Evolutionary conservation across 2,329 filamentous ascomycete genomes (phyloP).

Genomic region (Colletotrichum cereale): DNA sequence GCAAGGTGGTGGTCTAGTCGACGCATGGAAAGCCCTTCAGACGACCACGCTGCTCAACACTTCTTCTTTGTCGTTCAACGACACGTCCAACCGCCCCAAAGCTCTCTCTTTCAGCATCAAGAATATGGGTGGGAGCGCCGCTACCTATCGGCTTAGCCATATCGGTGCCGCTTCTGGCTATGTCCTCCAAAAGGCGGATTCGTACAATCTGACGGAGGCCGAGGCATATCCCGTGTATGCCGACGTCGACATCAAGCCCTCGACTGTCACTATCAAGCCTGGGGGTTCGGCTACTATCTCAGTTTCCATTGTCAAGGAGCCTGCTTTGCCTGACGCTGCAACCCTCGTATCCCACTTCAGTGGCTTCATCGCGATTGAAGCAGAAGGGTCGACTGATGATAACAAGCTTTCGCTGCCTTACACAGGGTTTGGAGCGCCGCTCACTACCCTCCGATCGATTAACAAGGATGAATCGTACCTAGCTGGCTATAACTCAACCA

Average conservation of each 20-base stretch:
- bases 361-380: constrained; percentile 46
- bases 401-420: constrained; percentile 24
- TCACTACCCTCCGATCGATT: constrained; percentile 5
- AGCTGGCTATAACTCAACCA: not conserved
- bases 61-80: constrained; percentile 54
- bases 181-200: constrained; percentile 41
- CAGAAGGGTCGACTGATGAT: constrained; percentile 18
- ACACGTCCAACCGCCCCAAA: constrained; percentile 52
- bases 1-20: constrained; percentile 54
- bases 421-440: constrained; percentile 20
- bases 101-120: constrained; percentile 50
- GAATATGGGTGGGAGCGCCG: constrained; percentile 48
- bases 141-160: constrained; percentile 50
- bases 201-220: constrained; percentile 8
- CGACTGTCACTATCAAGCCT: constrained; percentile 42
- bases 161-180: constrained; percentile 49
- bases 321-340: constrained; percentile 33
- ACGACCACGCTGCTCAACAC: constrained; percentile 49
- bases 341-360: constrained; percentile 47
- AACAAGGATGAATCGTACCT: constrained; percentile 14
- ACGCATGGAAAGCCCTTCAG: constrained; percentile 52
- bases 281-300: constrained; percentile 36
- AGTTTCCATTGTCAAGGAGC: constrained; percentile 37
- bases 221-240: constrained; percentile 16
- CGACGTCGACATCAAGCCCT: constrained; percentile 3